Base-by-base conservation (phyloP, 176 grass and related monocot species). In the Leersia perrieri region DNA sequence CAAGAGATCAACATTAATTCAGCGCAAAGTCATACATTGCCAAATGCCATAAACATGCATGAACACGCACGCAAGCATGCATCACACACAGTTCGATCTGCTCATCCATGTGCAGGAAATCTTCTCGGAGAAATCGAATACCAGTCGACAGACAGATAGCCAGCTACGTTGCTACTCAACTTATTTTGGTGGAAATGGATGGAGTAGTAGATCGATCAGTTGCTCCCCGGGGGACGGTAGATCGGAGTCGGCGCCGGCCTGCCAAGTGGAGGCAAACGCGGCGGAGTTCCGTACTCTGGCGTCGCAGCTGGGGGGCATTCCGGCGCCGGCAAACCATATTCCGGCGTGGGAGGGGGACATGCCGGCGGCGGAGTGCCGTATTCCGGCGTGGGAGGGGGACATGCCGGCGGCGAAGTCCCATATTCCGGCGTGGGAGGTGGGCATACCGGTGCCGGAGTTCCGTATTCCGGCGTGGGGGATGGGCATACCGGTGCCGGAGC, bases 191-290 rank as follows among this genome's bases (percentile, higher is more conserved):
- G 49, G 20, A 55, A 55, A 55, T 53, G 49, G 47, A 55, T 53
- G 49, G 47, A 55, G 49, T 1, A 22, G 49, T 53, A 18, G 5
- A 18, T 51, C 51, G 15, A n/a, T 57, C 51, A 57, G 51, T 57
- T 18, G 51, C 20, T 57, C 51, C 20, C 79, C 20, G 68, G 79
- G 23, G 79, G 79, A 63, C 42, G 68, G 79, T 82, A 82, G 28
- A 82, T 82, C 28, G 79, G 79, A 61, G 68, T 57, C 51, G 22
- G 51, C 20, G 51, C 22, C 7, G 51, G 51, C 51, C 20, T 57
- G 51, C 51, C 20, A n/a, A n/a, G 51, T 57, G 51, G 51, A 7
- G 51, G 51, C 20, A 18, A n/a, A 57, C 20, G 51, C 51, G 22
- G 7, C 20, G 51, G 51, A 18, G 14, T 23, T 1, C 51, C 51